A percentile compares a stretch with the other conserved stretches of the same genome.
Evolutionary conservation across 371 early-diverging fungal genomes (phyloP).

Genomic region (Mortierella sp.): DNA sequence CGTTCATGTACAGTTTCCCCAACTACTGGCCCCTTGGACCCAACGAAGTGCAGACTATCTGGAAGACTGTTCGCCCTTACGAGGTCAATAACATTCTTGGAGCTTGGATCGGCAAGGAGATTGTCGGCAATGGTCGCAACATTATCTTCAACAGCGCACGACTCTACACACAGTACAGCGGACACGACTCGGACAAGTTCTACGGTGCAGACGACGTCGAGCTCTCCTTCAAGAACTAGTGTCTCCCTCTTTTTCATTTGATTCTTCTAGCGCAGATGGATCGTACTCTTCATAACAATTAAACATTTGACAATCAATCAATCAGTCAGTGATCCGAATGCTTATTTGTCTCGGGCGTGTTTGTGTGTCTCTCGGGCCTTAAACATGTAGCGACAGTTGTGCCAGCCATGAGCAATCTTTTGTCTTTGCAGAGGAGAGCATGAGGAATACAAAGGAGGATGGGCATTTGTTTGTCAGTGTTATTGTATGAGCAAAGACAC

Average conservation of each 20-base stretch:
- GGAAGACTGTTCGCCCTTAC: conserved; percentile 39
- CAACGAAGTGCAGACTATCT: conserved; percentile 32
- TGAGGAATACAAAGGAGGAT: no score
- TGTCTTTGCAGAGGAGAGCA: not conserved
- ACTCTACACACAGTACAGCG: conserved; percentile 33
- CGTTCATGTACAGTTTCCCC: conserved; percentile 57
- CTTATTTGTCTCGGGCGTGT: not conserved
- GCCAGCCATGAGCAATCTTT: conserved; percentile 45
- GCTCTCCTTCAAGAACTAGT: conserved; percentile 28
- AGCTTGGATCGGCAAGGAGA: conserved; percentile 45
- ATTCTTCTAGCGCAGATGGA: not conserved
- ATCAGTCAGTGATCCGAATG: not conserved
- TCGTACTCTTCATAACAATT: not conserved
- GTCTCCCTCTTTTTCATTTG: not conserved
- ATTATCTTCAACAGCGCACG: conserved; percentile 38
- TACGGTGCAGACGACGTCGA: conserved; percentile 25
- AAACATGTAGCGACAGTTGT: conserved; percentile 50
- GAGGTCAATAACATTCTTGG: conserved; percentile 39
- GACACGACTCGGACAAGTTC: conserved; percentile 35
- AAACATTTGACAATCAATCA: not conserved
- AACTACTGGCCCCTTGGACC: conserved; percentile 49
- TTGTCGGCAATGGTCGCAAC: conserved; percentile 37
- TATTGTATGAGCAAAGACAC: no score
- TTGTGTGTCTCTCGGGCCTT: no score
- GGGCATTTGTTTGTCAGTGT: no score